A percentile compares a stretch with the other conserved stretches of the same genome.
phyloP scores from a whole-genome alignment of 208 protist genomes.

The Acanthamoeba sp. region DNA sequence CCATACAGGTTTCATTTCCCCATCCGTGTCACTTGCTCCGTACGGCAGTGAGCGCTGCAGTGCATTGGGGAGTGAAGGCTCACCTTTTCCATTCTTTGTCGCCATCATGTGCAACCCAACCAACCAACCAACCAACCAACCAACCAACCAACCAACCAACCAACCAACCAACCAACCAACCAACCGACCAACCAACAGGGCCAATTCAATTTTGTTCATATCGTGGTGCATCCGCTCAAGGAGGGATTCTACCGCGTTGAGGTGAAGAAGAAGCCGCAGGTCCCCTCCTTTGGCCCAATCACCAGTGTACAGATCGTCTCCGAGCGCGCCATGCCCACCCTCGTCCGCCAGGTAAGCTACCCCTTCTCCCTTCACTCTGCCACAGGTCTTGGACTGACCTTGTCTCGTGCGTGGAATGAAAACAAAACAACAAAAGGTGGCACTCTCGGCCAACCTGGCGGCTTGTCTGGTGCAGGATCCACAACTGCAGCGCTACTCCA shows the following conservation, averaged over 20 bases:
- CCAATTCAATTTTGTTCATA: constrained; percentile 85
- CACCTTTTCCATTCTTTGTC: no score
- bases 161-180: no score
- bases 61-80: no score
- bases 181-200: constrained; percentile 69
- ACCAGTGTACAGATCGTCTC: constrained; percentile 78
- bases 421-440: neutral
- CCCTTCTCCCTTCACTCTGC: neutral
- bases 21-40: no score
- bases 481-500: constrained; percentile 12
- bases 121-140: no score
- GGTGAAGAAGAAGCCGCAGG: constrained; percentile 82
- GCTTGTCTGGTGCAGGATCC: constrained; percentile 28
- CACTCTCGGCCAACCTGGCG: constrained; percentile 37
- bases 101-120: no score
- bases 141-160: no score
- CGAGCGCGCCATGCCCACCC: constrained; percentile 70
- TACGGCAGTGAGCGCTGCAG: no score
- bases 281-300: constrained; percentile 81
- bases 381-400: neutral
- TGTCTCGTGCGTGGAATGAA: neutral
- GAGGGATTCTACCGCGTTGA: constrained; percentile 78
- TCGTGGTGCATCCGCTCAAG: constrained; percentile 79
- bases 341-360: constrained; percentile 70
- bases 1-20: constrained; percentile 15